phyloP scores from a whole-genome alignment of 495 filamentous ascomycete species.

The Penicillium steckii region DNA sequence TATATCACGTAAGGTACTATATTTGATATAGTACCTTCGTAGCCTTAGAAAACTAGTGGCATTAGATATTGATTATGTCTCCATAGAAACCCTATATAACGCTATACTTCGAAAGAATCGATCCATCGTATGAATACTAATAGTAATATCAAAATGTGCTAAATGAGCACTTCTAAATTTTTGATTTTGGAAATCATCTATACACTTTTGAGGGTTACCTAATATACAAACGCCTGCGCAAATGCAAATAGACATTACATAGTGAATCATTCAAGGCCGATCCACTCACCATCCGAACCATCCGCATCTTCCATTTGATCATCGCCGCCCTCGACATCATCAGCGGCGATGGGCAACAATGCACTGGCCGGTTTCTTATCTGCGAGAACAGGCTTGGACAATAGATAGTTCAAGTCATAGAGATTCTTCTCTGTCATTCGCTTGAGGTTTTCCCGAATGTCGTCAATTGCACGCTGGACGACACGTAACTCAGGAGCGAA shows the following conservation, averaged over 20 bases:
- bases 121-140: too few species aligned
- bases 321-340: slow-evolving; percentile 25
- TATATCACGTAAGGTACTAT: too few species aligned
- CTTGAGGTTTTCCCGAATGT: slow-evolving; percentile 72
- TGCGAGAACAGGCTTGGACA: slow-evolving; percentile 43
- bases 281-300: slow-evolving; percentile 40
- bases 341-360: slow-evolving; percentile 28
- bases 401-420: slow-evolving; percentile 81
- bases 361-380: slow-evolving; percentile 30
- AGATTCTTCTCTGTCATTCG: slow-evolving; percentile 81
- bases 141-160: too few species aligned
- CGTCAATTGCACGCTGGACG: slow-evolving; percentile 70
- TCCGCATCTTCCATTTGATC: slow-evolving; percentile 36
- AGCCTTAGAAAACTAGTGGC: too few species aligned
- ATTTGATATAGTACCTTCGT: too few species aligned
- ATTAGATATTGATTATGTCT: too few species aligned
- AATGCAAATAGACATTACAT: slow-evolving; percentile 40
- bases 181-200: slow-evolving; percentile 11
- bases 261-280: slow-evolving; percentile 38
- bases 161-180: background rate
- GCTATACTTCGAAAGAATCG: too few species aligned
- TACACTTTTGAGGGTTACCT: slow-evolving; percentile 14
- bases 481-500: slow-evolving; percentile 79
- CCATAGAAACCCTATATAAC: too few species aligned
- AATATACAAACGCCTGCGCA: slow-evolving; percentile 44